phyloP scores from a whole-genome alignment of 441 rosid genomes.

The Omphalea diandra region DNA sequence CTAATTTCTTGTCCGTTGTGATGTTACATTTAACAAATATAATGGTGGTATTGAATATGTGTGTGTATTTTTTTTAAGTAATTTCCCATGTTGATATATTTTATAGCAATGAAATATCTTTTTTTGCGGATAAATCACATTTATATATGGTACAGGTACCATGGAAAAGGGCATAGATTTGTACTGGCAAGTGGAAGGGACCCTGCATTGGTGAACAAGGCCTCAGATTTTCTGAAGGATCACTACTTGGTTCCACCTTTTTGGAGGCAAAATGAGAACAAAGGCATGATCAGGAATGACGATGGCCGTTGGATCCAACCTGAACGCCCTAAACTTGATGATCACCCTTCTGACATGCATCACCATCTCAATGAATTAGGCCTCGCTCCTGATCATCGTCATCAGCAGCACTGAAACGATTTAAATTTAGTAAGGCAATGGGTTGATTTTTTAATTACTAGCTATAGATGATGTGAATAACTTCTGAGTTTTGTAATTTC shows the following conservation, averaged over 20 bases:
- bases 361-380: constrained; percentile 46
- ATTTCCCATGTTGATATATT: too few relatives aligned
- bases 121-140: too few relatives aligned
- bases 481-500: too few relatives aligned
- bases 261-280: constrained; percentile 81
- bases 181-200: constrained; percentile 72
- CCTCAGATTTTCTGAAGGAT: constrained; percentile 64
- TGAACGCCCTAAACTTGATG: constrained; percentile 66
- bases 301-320: constrained; percentile 86
- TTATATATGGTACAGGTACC: constrained; percentile 46
- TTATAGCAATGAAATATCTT: too few relatives aligned
- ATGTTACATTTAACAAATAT: too few relatives aligned
- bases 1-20: too few relatives aligned
- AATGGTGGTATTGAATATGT: too few relatives aligned
- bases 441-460: too few relatives aligned
- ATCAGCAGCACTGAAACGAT: too few relatives aligned
- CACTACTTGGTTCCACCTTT: constrained; percentile 74
- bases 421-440: too few relatives aligned
- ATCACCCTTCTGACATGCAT: constrained; percentile 53
- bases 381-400: constrained; percentile 26
- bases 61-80: too few relatives aligned
- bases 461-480: too few relatives aligned
- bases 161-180: constrained; percentile 76
- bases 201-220: constrained; percentile 82
- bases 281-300: constrained; percentile 63